Percentiles rank a stretch among this genome's conserved stretches.
phyloP scores from a whole-genome alignment of 2,329 filamentous ascomycete species.

The Pseudofabraea citricarpa region DNA sequence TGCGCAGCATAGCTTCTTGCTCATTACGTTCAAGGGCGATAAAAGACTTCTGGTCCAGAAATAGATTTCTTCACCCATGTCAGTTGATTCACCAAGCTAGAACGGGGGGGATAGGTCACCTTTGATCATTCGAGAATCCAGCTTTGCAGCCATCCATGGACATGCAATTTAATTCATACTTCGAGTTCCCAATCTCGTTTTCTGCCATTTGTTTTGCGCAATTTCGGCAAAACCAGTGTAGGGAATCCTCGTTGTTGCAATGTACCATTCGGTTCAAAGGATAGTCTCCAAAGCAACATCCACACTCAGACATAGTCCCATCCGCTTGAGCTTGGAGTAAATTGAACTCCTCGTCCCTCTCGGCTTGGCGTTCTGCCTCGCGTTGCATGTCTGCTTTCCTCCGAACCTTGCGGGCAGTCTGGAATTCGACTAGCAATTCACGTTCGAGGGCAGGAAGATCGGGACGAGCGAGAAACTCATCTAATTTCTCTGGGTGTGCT shows the following conservation, averaged over 20 bases:
- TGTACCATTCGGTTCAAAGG: conserved; percentile 63
- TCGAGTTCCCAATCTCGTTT: conserved; percentile 62
- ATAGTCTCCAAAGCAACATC: conserved; percentile 66
- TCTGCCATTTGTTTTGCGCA: conserved; percentile 66
- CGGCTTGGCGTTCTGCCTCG: conserved; percentile 33
- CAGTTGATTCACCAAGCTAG: too few relatives aligned
- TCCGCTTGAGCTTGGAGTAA: conserved; percentile 35
- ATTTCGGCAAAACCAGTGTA: conserved; percentile 58
- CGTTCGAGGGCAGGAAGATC: not conserved
- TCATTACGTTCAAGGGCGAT: conserved; percentile 66
- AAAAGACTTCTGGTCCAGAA: conserved; percentile 50
- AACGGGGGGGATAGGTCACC: too few relatives aligned
- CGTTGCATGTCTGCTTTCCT: conserved; percentile 27
- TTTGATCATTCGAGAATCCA: conserved; percentile 52
- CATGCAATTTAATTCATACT: conserved; percentile 66
- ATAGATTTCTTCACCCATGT: conserved; percentile 15
- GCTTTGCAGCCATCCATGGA: conserved; percentile 61
- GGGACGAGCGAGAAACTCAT: conserved; percentile 3
- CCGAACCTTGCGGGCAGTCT: conserved; percentile 30
- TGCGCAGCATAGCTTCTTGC: conserved; percentile 63
- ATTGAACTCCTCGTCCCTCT: conserved; percentile 37
- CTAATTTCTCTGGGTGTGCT: conserved; percentile 2
- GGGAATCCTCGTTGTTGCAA: conserved; percentile 50
- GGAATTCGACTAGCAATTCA: conserved; percentile 32
- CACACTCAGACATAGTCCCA: conserved; percentile 61